Evolutionary conservation across 179 eudicot species (phyloP), one percentile per base, ranked within the genome.

Genomic region (Spergularia azorica): DNA sequence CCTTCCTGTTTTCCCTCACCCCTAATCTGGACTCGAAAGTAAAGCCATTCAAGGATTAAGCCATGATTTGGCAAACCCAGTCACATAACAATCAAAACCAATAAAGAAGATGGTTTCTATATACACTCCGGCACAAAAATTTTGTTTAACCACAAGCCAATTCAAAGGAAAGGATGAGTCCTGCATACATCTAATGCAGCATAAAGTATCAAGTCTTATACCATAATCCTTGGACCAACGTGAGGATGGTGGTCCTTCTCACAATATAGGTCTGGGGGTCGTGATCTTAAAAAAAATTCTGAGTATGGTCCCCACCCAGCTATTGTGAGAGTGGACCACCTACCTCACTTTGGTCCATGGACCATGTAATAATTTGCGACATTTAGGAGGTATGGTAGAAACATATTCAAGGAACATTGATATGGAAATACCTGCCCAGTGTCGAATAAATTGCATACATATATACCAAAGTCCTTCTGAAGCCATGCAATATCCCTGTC

Each of bases 391-490:
- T 43, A 3, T 6, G 65, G 41, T 38, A 58, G 26, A n/a, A 13
- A 17, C 36, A 20, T 56, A 63, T 32, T 18, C 50, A 64, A 18
- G 68, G 67, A 39, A 61, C 18, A 36, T 2, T 20, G 16, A 71
- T 21, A 32, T 36, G 14, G 5, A 21, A 20, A 71, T 81, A 93
- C 98, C 97, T 94, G 98, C 73, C 98, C 98, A 63, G 98, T 93
- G 77, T 93, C 98, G 73, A 93, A 93, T 88, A 93, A 59, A 82
- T 93, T 94, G 89, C 97, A 94, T 63, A 94, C 81, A 64, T 94
- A 94, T 77, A 92, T 92, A 77, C 97, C 95, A 80, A 94, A 94
- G 81, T 94, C 98, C 82, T 92, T 82, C 85, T 94, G 97, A 82
- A 94, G 93, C 98, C 98, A 94, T 38, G 86, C 39, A 71, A 94